Evolutionary conservation across 257 asterid species (phyloP).

Genomic region (Gentiana macrophylla): DNA sequence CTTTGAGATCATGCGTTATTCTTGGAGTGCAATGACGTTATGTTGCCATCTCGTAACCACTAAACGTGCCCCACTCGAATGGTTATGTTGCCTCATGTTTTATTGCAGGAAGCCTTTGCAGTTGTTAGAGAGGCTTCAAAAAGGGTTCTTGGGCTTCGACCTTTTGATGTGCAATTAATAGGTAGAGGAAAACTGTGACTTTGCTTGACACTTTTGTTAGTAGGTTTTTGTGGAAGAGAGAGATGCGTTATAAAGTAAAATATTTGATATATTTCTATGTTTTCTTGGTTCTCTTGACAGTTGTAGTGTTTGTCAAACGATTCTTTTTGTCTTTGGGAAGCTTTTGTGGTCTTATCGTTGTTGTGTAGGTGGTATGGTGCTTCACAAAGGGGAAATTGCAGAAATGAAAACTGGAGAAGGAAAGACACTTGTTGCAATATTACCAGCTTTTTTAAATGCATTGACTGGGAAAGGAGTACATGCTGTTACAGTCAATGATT

Average conservation of each 20-base stretch:
- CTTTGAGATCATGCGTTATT: too few species aligned
- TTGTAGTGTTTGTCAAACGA: not conserved
- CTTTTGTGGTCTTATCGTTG: slow-evolving; percentile 9
- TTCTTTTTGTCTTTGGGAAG: not conserved
- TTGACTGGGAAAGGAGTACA: slow-evolving; percentile 91
- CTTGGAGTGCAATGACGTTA: too few species aligned
- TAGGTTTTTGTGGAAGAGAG: not conserved
- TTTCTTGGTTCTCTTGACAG: too few species aligned
- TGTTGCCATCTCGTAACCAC: too few species aligned
- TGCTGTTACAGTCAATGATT: slow-evolving; percentile 90
- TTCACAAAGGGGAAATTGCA: slow-evolving; percentile 96
- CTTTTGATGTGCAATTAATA: slow-evolving; percentile 90
- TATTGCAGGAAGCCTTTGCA: slow-evolving; percentile 86
- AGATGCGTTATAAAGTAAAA: not conserved
- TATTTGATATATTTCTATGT: too few species aligned
- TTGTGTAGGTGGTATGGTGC: slow-evolving; percentile 80
- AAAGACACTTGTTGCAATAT: slow-evolving; percentile 90
- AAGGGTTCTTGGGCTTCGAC: slow-evolving; percentile 97
- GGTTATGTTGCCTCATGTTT: not conserved
- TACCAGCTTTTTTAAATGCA: slow-evolving; percentile 92
- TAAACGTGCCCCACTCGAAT: too few species aligned
- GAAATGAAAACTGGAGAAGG: slow-evolving; percentile 99
- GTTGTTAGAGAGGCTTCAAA: slow-evolving; percentile 93
- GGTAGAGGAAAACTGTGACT: slow-evolving; percentile 25
- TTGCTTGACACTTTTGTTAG: not conserved